Evolutionary conservation across 306 rosid genomes (phyloP).

Genomic region (Rosa rugosa): DNA sequence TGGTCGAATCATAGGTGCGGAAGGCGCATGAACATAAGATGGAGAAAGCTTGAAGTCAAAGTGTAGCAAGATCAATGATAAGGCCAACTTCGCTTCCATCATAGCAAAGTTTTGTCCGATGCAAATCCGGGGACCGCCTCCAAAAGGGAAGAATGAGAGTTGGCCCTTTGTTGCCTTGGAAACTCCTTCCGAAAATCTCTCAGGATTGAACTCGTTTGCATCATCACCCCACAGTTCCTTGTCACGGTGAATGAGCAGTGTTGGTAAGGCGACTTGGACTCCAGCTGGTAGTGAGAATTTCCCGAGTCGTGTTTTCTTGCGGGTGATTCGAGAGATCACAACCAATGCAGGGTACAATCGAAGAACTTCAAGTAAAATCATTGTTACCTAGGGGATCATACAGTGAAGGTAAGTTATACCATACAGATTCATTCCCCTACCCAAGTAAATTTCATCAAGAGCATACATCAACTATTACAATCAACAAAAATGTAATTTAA

Average conservation of each 20-base stretch:
- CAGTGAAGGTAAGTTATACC: neutral
- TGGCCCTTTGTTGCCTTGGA: slow-evolving; percentile 46
- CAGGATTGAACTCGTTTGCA: slow-evolving; percentile 56
- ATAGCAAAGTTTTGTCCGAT: slow-evolving; percentile 53
- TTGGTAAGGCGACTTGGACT: slow-evolving; percentile 31
- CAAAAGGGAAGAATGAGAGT: slow-evolving; percentile 49
- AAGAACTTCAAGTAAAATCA: neutral
- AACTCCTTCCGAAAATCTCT: slow-evolving; percentile 55
- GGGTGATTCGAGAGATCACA: neutral
- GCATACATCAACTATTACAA: neutral
- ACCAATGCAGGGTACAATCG: neutral
- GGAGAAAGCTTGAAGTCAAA: slow-evolving; percentile 49
- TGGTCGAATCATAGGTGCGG: slow-evolving; percentile 16
- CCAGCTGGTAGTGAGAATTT: slow-evolving; percentile 30
- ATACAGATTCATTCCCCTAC: neutral
- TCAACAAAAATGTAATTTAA: no score
- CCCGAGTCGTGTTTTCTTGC: slow-evolving; percentile 22
- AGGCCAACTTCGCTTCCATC: slow-evolving; percentile 44
- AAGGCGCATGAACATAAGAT: slow-evolving; percentile 33
- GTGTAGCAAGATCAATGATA: slow-evolving; percentile 41
- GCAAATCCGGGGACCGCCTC: slow-evolving; percentile 64
- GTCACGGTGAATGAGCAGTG: slow-evolving; percentile 40
- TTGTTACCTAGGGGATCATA: neutral
- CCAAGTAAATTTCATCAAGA: no score
- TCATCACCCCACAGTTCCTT: slow-evolving; percentile 56